phyloP scores from a whole-genome alignment of 495 filamentous ascomycete genomes.

The Penicillium paxilli region DNA sequence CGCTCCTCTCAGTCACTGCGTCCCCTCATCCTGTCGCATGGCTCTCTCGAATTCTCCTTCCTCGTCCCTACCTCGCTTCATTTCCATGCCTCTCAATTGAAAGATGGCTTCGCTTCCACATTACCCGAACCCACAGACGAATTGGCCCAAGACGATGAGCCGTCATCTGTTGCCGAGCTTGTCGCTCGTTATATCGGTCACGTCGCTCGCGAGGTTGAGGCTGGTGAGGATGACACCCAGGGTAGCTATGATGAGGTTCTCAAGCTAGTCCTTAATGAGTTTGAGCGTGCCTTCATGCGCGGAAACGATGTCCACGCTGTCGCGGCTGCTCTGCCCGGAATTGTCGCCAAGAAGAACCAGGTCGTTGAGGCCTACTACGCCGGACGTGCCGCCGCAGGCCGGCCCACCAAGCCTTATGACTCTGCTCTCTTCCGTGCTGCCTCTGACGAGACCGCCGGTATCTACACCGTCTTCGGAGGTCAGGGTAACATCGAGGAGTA shows the following conservation, averaged over 20 bases:
- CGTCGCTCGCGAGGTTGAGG: constrained; percentile 80
- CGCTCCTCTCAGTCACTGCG: constrained; percentile 89
- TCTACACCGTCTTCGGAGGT: constrained; percentile 96
- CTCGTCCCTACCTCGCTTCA: constrained; percentile 91
- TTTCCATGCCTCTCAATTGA: constrained; percentile 91
- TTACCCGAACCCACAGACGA: constrained; percentile 92
- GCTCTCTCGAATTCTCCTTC: constrained; percentile 92
- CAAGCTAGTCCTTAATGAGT: constrained; percentile 87
- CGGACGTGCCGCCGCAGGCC: constrained; percentile 77
- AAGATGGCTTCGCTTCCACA: constrained; percentile 79
- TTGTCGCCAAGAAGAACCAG: constrained; percentile 81
- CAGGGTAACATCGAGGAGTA: constrained; percentile 99
- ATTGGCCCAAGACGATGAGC: constrained; percentile 95
- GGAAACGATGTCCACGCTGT: constrained; percentile 96
- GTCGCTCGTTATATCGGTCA: constrained; percentile 90
- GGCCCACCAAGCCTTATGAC: constrained; percentile 83
- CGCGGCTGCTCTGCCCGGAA: constrained; percentile 80
- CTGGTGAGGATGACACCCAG: constrained; percentile 85
- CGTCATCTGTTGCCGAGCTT: constrained; percentile 86
- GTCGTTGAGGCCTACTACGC: constrained; percentile 89
- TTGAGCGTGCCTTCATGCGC: constrained; percentile 89
- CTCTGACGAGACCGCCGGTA: constrained; percentile 69
- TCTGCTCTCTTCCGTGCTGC: constrained; percentile 91
- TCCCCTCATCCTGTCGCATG: constrained; percentile 85
- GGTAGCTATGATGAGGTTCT: constrained; percentile 84